Evolutionary conservation across 1,284 basidiomycete species (phyloP).

Genomic region (Dichomitus squalens): DNA sequence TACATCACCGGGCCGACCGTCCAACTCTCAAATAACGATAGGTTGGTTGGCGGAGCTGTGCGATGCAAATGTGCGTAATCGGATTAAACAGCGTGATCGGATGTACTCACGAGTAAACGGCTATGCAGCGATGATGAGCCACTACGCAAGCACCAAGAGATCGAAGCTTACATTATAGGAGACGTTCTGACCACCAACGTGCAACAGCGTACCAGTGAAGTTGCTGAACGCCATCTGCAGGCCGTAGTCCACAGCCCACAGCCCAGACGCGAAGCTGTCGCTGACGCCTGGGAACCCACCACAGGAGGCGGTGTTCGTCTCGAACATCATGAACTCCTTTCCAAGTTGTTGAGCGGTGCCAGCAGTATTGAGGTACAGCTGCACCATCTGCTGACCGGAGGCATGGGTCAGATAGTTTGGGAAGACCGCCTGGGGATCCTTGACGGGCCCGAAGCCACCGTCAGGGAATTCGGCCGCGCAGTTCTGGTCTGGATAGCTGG

Average conservation of each 20-base stretch:
- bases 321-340: too few relatives aligned
- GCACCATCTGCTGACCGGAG: slow-evolving; percentile 46
- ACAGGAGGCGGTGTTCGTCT: too few relatives aligned
- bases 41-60: slow-evolving; percentile 61
- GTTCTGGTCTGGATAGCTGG: slow-evolving; percentile 53
- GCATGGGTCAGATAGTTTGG: slow-evolving; percentile 60
- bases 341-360: slow-evolving; percentile 48
- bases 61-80: not conserved
- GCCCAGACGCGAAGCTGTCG: too few relatives aligned
- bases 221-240: too few relatives aligned
- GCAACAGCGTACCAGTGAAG: too few relatives aligned
- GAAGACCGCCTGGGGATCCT: slow-evolving; percentile 56
- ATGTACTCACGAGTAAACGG: slow-evolving; percentile 48
- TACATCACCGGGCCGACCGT: slow-evolving; percentile 72
- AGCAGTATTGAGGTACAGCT: slow-evolving; percentile 52
- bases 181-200: too few relatives aligned
- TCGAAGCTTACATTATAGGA: slow-evolving; percentile 60
- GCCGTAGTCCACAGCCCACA: too few relatives aligned
- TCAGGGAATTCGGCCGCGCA: slow-evolving; percentile 36
- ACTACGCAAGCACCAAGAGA: slow-evolving; percentile 11
- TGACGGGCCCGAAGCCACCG: slow-evolving; percentile 27
- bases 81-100: not conserved
- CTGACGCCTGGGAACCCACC: too few relatives aligned
- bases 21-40: slow-evolving; percentile 59
- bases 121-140: slow-evolving; percentile 17